Evolutionary conservation across 2,329 filamentous ascomycete species (phyloP), one percentile per base, ranked within the genome.

Genomic region (Ustulina deusta): DNA sequence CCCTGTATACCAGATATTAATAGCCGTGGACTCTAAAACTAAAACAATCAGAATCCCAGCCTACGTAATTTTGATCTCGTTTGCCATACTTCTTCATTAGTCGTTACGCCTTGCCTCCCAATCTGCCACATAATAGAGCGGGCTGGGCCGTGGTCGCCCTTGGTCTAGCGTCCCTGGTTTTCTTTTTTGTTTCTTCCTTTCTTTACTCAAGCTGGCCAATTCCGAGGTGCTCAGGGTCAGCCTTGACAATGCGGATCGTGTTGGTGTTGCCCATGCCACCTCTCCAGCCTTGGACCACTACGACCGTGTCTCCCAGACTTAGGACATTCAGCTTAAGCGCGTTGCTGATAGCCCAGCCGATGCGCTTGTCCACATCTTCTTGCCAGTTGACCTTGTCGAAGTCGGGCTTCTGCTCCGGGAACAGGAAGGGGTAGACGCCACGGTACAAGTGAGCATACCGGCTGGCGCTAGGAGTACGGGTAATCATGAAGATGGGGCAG

Each of bases 401-500:
- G 85, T 99, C 93, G 75, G 96, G 96, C 90, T 98, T 98, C 76
- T 85, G 83, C 85, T 97, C 92, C 61, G 91, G 89, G 87, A 97
- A 98, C 78, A 92, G 87, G 91, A 99, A 99, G 66, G 96, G 96
- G 81, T 97, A 99, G 70, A 99, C 95, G 76, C 96, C 96, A 79
- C 96, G 95, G 86, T 97, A 98, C 81, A 99, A 84, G 82, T 99
- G 96, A 74, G 90, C 92, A 83, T 96, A 98, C 83, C 96, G 89
- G 68, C 94, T 92, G 60, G 96, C 93, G 73, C 88, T 89, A 56
- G 89, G 83, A 81, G 92, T 97, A 77, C 96, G 91, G 72, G 95
- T 97, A 72, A 99, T 93, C 95, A 98, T 98, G 87, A 99, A 95
- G 84, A 99, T 97, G 76, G 96, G 96, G 89, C 95, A 98, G 72